These are phyloP conservation scores for Nemania serpens DNA, from an alignment of 2,329 filamentous ascomycete genomes.

Conservation along the genomic window DNA sequence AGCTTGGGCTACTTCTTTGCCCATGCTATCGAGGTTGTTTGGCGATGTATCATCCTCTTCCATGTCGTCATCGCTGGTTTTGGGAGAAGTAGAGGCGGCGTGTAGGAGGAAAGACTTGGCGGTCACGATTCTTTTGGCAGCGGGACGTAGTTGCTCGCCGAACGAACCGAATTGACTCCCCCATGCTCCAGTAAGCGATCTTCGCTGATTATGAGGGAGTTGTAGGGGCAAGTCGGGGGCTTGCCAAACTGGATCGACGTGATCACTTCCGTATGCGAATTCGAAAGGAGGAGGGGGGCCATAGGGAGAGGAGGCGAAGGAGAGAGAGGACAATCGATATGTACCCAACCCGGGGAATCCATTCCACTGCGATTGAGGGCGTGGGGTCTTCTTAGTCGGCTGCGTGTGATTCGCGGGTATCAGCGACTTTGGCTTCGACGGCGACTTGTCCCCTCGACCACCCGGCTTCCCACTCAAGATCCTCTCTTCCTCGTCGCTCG, in stretches of 20 bases:
- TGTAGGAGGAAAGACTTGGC: conserved; percentile 27
- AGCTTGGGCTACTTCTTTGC: background rate
- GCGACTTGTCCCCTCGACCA: conserved; percentile 29
- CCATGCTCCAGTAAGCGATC: conserved; percentile 15
- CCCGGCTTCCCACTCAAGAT: conserved; percentile 39
- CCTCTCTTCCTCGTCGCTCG: conserved; percentile 44
- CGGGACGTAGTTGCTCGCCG: conserved; percentile 9
- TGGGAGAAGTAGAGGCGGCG: conserved; percentile 7
- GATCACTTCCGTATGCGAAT: conserved; percentile 28
- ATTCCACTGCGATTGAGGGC: conserved; percentile 17
- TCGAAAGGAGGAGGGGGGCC: conserved; percentile 29
- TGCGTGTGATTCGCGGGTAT: conserved; percentile 14
- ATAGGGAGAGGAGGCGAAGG: conserved; percentile 30
- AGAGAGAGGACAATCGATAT: conserved; percentile 30
- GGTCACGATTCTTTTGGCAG: conserved; percentile 23
- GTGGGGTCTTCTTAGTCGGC: conserved; percentile 9
- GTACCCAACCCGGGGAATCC: conserved; percentile 7
- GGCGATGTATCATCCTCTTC: conserved; percentile 11
- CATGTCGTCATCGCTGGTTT: conserved; percentile 18
- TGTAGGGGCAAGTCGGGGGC: conserved; percentile 37
- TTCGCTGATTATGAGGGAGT: conserved; percentile 21
- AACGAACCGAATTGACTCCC: conserved; percentile 14
- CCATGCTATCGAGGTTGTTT: background rate
- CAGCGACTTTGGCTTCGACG: conserved; percentile 26
- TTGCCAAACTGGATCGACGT: conserved; percentile 47